phyloP scores from a whole-genome alignment of 139 green algal genomes.

The Tetraselmis striata region DNA sequence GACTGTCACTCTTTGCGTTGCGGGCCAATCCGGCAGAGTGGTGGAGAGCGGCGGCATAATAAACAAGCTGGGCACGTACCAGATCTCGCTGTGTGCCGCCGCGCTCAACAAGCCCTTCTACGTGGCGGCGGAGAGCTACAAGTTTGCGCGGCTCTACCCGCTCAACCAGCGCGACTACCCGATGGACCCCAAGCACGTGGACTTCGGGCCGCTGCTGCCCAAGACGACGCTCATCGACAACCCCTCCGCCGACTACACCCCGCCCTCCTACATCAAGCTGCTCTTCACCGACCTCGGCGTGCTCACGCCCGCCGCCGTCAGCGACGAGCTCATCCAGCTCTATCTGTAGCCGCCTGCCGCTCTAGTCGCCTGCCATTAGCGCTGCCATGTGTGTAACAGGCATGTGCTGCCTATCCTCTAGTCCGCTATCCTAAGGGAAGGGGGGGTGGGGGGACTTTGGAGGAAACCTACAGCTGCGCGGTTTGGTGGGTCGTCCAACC shows the following conservation, averaged over 20 bases:
- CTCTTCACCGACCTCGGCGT: conserved; percentile 76
- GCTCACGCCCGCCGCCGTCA: conserved; percentile 89
- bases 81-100: conserved; percentile 51
- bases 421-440: too few species aligned
- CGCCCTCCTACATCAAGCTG: conserved; percentile 76
- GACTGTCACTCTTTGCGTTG: too few species aligned
- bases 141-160: conserved; percentile 79
- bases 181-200: conserved; percentile 66
- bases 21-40: too few species aligned
- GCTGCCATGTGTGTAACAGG: too few species aligned
- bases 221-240: conserved; percentile 61
- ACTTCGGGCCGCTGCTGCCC: conserved; percentile 73
- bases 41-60: conserved; percentile 93
- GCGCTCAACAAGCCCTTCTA: conserved; percentile 84
- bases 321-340: conserved; percentile 93
- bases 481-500: too few species aligned
- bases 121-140: conserved; percentile 91
- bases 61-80: conserved; percentile 90
- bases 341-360: conserved; percentile 74
- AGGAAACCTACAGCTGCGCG: too few species aligned
- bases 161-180: conserved; percentile 72
- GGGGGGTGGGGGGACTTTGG: too few species aligned
- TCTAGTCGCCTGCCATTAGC: too few species aligned
- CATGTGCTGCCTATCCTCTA: too few species aligned
- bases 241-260: conserved; percentile 87